Evolutionary conservation across 371 early-diverging fungal genomes (phyloP).

Genomic region (Apophysomyces variabilis): DNA sequence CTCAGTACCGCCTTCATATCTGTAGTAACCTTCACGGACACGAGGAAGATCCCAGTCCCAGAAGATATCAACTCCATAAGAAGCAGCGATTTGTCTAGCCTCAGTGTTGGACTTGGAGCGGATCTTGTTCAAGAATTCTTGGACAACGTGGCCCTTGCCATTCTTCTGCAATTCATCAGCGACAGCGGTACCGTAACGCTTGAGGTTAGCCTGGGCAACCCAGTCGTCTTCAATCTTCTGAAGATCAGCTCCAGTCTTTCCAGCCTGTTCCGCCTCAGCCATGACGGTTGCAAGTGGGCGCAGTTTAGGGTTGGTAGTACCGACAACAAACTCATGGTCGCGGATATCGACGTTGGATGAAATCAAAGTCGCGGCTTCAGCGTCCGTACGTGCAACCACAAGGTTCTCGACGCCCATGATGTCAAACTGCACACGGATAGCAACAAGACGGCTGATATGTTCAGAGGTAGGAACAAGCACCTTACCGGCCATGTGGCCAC

Average conservation of each 20-base stretch:
- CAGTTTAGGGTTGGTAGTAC: slow-evolving; percentile 82
- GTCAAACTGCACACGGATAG: slow-evolving; percentile 96
- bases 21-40: slow-evolving; percentile 96
- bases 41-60: slow-evolving; percentile 95
- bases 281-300: slow-evolving; percentile 78
- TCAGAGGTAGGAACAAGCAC: slow-evolving; percentile 96
- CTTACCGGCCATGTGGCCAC: slow-evolving; percentile 99
- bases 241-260: slow-evolving; percentile 77
- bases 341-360: slow-evolving; percentile 95
- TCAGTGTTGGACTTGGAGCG: slow-evolving; percentile 79
- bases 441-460: slow-evolving; percentile 97
- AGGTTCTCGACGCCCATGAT: slow-evolving; percentile 97
- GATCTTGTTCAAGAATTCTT: slow-evolving; percentile 61
- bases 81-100: slow-evolving; percentile 80
- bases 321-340: slow-evolving; percentile 96
- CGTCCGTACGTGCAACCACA: slow-evolving; percentile 95
- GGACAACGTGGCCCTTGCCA: slow-evolving; percentile 49
- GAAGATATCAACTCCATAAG: slow-evolving; percentile 81
- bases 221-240: slow-evolving; percentile 90
- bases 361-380: slow-evolving; percentile 97
- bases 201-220: slow-evolving; percentile 83
- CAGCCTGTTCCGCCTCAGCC: slow-evolving; percentile 79
- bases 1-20: slow-evolving; percentile 94
- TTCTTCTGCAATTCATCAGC: slow-evolving; percentile 72
- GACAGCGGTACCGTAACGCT: slow-evolving; percentile 85